These are phyloP conservation scores for Quercus tomentella DNA, from an alignment of 331 rosid genomes.

Conservation along the genomic window DNA sequence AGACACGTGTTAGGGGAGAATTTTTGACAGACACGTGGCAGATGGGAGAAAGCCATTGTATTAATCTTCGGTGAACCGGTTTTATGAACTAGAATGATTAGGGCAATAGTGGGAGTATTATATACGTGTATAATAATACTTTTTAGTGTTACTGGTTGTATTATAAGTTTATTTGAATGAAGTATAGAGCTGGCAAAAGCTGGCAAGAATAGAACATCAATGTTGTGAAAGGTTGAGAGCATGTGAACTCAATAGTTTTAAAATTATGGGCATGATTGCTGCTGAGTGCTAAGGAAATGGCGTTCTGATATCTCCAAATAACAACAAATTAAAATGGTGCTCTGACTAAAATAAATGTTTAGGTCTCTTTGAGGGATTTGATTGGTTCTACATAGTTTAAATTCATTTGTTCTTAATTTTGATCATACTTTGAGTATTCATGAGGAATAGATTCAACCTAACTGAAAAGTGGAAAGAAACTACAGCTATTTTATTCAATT, in stretches of 20 bases:
- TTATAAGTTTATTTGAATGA: background rate
- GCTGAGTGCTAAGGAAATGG: background rate
- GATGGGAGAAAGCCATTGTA: background rate
- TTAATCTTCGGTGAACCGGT: background rate
- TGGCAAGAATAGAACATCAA: constrained; percentile 29
- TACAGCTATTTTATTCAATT: too few relatives aligned
- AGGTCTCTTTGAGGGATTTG: too few relatives aligned
- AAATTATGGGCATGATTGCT: constrained; percentile 8
- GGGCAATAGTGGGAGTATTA: background rate
- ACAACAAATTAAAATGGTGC: background rate
- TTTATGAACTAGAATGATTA: background rate
- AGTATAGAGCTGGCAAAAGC: constrained; percentile 56
- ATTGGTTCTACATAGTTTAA: too few relatives aligned
- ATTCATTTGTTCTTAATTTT: too few relatives aligned
- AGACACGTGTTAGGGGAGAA: constrained; percentile 4
- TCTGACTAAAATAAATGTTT: background rate
- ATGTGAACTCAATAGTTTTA: constrained; percentile 17
- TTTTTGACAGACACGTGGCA: constrained; percentile 10
- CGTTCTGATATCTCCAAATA: background rate
- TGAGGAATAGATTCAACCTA: too few relatives aligned
- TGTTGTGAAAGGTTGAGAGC: constrained; percentile 1
- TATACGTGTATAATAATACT: too few relatives aligned
- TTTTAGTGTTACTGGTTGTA: background rate
- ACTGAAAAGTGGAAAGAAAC: too few relatives aligned
- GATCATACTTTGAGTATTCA: too few relatives aligned